Evolutionary conservation across 495 filamentous ascomycete genomes (phyloP).

Genomic region (Lasiosphaeria hispida): DNA sequence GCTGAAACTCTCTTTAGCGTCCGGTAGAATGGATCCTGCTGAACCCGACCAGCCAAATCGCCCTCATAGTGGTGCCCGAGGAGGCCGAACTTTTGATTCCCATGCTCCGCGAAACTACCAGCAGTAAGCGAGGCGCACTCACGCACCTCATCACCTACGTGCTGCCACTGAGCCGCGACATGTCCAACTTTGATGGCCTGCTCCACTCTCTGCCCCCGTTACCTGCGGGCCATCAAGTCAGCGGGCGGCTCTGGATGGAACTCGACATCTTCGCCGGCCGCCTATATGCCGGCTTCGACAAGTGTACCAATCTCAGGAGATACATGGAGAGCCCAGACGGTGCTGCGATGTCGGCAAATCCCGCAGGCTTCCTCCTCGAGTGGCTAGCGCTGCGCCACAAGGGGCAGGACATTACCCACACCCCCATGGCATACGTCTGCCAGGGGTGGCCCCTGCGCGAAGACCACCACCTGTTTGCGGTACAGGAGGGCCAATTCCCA

Average conservation of each 20-base stretch:
- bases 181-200: slow-evolving; percentile 53
- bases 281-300: slow-evolving; percentile 51
- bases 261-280: slow-evolving; percentile 56
- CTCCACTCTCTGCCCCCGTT: slow-evolving; percentile 51
- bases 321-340: background rate
- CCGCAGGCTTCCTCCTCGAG: slow-evolving; percentile 46
- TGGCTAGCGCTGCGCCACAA: slow-evolving; percentile 52
- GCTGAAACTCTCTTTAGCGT: slow-evolving; percentile 23
- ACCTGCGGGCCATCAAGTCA: slow-evolving; percentile 32
- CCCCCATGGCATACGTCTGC: slow-evolving; percentile 56
- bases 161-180: slow-evolving; percentile 50
- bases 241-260: slow-evolving; percentile 48
- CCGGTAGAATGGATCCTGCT: slow-evolving; percentile 39
- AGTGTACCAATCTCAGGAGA: slow-evolving; percentile 24
- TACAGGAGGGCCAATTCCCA: background rate
- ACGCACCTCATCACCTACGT: slow-evolving; percentile 47
- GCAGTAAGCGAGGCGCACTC: background rate
- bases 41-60: slow-evolving; percentile 30
- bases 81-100: slow-evolving; percentile 51
- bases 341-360: slow-evolving; percentile 26
- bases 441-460: background rate
- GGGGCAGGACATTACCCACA: slow-evolving; percentile 52
- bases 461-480: background rate
- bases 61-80: slow-evolving; percentile 50
- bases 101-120: slow-evolving; percentile 30